phyloP scores from a whole-genome alignment of 106 monocot species.

The Narthecium ossifragum region DNA sequence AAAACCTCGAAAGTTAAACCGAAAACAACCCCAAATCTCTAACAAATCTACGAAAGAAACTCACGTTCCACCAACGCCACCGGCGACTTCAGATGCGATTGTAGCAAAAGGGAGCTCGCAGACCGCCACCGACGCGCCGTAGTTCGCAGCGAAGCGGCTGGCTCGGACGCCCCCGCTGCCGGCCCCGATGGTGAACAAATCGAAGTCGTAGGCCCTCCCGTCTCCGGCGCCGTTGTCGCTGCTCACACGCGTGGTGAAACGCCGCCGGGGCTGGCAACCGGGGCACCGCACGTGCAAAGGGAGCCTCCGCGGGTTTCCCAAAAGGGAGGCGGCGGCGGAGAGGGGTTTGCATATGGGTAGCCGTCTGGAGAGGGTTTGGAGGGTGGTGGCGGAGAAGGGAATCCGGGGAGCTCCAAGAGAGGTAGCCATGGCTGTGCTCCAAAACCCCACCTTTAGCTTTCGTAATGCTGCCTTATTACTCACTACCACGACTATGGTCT shows the following conservation, averaged over 20 bases:
- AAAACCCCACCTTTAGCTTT: no score
- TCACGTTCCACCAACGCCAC: slow-evolving; percentile 80
- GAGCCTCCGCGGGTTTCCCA: background rate
- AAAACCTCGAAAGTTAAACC: background rate
- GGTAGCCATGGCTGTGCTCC: no score
- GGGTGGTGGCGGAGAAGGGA: slow-evolving; percentile 9
- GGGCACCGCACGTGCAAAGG: background rate
- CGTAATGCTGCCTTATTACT: no score
- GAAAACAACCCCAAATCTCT: background rate
- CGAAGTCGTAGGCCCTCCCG: slow-evolving; percentile 42
- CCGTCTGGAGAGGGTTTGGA: slow-evolving; percentile 18
- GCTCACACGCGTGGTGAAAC: slow-evolving; percentile 12
- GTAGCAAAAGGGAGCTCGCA: slow-evolving; percentile 78
- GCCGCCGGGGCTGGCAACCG: slow-evolving; percentile 1
- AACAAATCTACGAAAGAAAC: slow-evolving; percentile 3
- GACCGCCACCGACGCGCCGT: slow-evolving; percentile 60
- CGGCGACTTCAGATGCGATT: slow-evolving; percentile 50
- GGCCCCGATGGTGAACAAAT: slow-evolving; percentile 80
- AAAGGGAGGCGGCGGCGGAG: background rate
- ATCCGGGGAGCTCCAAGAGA: slow-evolving; percentile 6
- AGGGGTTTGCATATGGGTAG: background rate
- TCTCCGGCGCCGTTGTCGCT: slow-evolving; percentile 6
- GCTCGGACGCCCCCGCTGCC: slow-evolving; percentile 80
- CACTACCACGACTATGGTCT: no score
- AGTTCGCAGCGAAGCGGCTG: slow-evolving; percentile 55